phyloP scores from a whole-genome alignment of 306 rosid species.

The Psophocarpus tetragonolobus region DNA sequence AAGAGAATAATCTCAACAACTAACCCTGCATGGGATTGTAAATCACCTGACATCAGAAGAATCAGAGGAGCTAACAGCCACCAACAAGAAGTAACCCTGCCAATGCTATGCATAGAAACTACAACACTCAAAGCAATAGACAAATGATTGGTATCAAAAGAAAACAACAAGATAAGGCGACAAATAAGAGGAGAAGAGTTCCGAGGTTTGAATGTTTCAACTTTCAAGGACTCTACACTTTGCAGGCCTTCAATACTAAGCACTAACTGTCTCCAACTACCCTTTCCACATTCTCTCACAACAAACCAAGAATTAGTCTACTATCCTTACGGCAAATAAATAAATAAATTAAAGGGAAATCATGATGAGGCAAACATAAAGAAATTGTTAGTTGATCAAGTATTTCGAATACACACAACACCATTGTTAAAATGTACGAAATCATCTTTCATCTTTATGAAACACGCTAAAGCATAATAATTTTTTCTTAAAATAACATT shows the following conservation, averaged over 20 bases:
- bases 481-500: not conserved
- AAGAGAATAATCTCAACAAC: not conserved
- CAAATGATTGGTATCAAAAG: conserved; percentile 29
- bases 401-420: not conserved
- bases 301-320: not conserved
- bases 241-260: conserved; percentile 34
- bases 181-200: conserved; percentile 36
- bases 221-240: conserved; percentile 39
- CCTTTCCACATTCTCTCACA: not conserved
- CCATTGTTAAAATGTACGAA: not conserved
- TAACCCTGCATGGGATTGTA: not conserved
- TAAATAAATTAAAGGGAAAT: not conserved
- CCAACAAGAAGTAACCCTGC: no score
- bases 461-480: not conserved
- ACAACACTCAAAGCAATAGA: conserved; percentile 9
- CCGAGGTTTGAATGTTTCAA: conserved; percentile 34
- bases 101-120: no score
- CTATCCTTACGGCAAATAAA: not conserved
- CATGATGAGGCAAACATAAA: not conserved
- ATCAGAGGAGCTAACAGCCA: conserved; percentile 4
- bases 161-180: conserved; percentile 43
- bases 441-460: not conserved
- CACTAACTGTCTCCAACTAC: not conserved
- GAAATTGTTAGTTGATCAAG: not conserved
- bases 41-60: conserved; percentile 20